Evolutionary conservation across 176 grass and related monocot species (phyloP).

Genomic region (Raddia guianensis): DNA sequence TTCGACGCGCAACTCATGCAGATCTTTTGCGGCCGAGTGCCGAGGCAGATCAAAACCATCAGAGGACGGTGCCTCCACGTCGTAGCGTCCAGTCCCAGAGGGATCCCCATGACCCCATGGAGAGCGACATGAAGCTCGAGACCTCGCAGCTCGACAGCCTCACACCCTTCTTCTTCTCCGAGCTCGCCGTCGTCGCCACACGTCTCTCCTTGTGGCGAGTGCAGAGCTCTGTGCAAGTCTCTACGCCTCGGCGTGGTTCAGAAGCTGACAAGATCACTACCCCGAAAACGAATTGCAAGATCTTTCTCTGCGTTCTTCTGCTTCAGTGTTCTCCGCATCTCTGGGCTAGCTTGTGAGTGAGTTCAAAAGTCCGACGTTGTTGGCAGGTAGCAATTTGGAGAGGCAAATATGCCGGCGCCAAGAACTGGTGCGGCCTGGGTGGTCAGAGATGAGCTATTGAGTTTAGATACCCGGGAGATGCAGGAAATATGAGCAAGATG

Average conservation of each 20-base stretch:
- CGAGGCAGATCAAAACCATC: neutral
- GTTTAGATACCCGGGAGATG: neutral
- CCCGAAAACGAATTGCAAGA: neutral
- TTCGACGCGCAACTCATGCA: neutral
- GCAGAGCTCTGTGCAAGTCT: neutral
- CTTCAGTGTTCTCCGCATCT: neutral
- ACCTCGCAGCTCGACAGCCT: slow-evolving; percentile 40
- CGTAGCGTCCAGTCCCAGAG: slow-evolving; percentile 31
- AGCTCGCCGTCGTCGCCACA: slow-evolving; percentile 35
- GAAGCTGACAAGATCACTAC: slow-evolving; percentile 7
- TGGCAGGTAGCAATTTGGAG: neutral
- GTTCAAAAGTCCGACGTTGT: neutral
- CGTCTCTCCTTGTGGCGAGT: neutral
- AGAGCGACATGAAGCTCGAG: neutral
- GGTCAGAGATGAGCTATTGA: neutral
- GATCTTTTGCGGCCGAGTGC: neutral
- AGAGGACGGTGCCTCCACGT: slow-evolving; percentile 33
- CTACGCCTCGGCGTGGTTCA: neutral
- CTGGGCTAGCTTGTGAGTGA: neutral
- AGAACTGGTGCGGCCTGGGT: neutral
- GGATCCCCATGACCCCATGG: neutral
- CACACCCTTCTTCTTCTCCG: neutral
- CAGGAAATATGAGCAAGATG: too few relatives aligned
- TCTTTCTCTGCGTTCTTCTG: neutral
- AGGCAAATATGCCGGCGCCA: neutral